Evolutionary conservation across 345 rosid species (phyloP).

Genomic region (Cochlearia excelsa): DNA sequence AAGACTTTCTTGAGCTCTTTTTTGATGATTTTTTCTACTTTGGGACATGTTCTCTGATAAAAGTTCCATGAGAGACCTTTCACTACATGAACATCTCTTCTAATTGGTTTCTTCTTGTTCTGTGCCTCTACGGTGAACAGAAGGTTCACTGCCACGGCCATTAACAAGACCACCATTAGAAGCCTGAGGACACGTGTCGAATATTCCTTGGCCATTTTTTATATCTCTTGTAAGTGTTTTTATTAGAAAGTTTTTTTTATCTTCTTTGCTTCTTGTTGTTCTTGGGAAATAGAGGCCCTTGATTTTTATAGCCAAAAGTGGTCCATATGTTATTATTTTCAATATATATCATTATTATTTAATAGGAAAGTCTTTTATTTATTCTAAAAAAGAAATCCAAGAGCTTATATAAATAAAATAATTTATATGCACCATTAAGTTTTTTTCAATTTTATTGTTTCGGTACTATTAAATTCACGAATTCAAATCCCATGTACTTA

Average conservation of each 20-base stretch:
- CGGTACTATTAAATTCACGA: too few relatives aligned
- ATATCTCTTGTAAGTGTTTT: constrained; percentile 6
- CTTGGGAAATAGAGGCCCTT: constrained; percentile 9
- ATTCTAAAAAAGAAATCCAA: too few relatives aligned
- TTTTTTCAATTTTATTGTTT: too few relatives aligned
- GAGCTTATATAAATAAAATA: not conserved
- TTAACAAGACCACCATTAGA: constrained; percentile 22
- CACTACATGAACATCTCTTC: constrained; percentile 39
- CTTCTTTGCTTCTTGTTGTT: constrained; percentile 9
- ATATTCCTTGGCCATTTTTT: constrained; percentile 15
- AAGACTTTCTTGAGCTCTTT: constrained; percentile 59
- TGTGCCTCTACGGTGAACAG: constrained; percentile 26
- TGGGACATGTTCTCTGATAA: constrained; percentile 62
- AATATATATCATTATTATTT: not conserved
- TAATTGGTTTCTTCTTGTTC: constrained; percentile 9
- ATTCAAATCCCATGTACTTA: too few relatives aligned
- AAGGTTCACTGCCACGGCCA: constrained; percentile 21
- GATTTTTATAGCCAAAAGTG: constrained; percentile 23
- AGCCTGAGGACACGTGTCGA: constrained; percentile 25
- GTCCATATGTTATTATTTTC: constrained; percentile 1
- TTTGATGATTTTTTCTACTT: constrained; percentile 52
- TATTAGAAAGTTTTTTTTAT: not conserved
- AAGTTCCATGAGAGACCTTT: constrained; percentile 70
- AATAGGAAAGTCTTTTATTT: too few relatives aligned
- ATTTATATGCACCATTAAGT: too few relatives aligned